A percentile compares a stretch with the other conserved stretches of the same genome.
phyloP scores from a whole-genome alignment of 805 yeast species.

The Pichia manshurica region DNA sequence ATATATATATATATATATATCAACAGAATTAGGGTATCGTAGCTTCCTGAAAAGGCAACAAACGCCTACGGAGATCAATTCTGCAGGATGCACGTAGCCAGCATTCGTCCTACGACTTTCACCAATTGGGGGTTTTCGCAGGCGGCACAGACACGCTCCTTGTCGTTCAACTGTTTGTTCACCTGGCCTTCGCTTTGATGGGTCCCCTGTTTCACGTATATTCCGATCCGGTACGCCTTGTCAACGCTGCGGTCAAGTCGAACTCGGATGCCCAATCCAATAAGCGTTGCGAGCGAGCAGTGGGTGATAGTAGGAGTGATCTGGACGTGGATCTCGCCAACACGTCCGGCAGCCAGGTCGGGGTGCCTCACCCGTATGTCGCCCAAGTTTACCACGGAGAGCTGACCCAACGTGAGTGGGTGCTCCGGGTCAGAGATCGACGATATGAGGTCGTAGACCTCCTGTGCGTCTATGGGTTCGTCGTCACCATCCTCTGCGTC shows the following conservation, averaged over 20 bases:
- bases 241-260: constrained; percentile 86
- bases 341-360: constrained; percentile 38
- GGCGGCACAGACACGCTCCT: constrained; percentile 97
- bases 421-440: constrained; percentile 95
- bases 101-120: constrained; percentile 88
- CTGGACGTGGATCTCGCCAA: constrained; percentile 71
- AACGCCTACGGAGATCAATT: no score
- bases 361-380: constrained; percentile 71
- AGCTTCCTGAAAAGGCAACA: no score
- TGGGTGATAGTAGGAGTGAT: constrained; percentile 98
- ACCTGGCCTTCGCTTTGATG: constrained; percentile 96
- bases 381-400: constrained; percentile 82
- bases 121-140: constrained; percentile 92
- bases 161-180: constrained; percentile 93
- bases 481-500: constrained; percentile 23
- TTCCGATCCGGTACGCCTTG: constrained; percentile 71
- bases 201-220: constrained; percentile 80
- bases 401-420: constrained; percentile 88
- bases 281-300: constrained; percentile 91
- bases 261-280: constrained; percentile 91
- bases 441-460: constrained; percentile 79
- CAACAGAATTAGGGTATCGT: not conserved
- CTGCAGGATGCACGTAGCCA: constrained; percentile 56
- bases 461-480: constrained; percentile 82
- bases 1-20: not conserved